phyloP scores from a whole-genome alignment of 257 asterid species.

The Solanum sejunctum region DNA sequence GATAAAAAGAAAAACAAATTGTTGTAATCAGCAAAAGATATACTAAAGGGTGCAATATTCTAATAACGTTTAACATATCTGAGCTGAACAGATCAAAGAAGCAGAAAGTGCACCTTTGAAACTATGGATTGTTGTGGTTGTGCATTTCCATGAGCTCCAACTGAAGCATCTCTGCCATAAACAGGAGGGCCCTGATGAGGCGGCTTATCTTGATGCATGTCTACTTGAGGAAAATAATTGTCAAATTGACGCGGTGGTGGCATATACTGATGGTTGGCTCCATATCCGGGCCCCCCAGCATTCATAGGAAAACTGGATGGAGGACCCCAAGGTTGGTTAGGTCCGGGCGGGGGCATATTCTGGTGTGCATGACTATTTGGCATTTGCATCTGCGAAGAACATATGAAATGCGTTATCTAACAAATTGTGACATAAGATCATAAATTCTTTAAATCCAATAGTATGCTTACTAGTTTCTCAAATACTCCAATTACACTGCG shows the following conservation, averaged over 20 bases:
- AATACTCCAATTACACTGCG: constrained; percentile 73
- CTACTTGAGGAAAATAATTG: constrained; percentile 50
- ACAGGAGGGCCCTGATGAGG: constrained; percentile 40
- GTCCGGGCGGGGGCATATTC: constrained; percentile 32
- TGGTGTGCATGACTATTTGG: constrained; percentile 51
- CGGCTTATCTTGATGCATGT: constrained; percentile 42
- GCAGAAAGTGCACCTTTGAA: constrained; percentile 38
- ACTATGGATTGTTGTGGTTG: constrained; percentile 60
- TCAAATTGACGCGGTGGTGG: constrained; percentile 57
- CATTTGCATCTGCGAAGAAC: constrained; percentile 46
- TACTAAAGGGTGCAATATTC: not conserved
- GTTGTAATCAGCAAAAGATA: not conserved
- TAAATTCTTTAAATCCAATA: not conserved
- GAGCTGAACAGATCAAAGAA: not conserved
- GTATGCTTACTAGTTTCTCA: constrained; percentile 59
- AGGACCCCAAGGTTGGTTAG: constrained; percentile 52
- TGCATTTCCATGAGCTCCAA: constrained; percentile 39
- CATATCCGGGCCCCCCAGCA: constrained; percentile 45
- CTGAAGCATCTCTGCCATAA: constrained; percentile 47
- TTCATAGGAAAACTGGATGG: constrained; percentile 40
- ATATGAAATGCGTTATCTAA: not conserved
- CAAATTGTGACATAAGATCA: not conserved
- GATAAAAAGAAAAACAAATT: not conserved
- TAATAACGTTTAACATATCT: not conserved
- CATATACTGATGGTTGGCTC: constrained; percentile 34